Base-by-base conservation (phyloP, 495 filamentous ascomycete species). In the Penicillium flavigenum region DNA sequence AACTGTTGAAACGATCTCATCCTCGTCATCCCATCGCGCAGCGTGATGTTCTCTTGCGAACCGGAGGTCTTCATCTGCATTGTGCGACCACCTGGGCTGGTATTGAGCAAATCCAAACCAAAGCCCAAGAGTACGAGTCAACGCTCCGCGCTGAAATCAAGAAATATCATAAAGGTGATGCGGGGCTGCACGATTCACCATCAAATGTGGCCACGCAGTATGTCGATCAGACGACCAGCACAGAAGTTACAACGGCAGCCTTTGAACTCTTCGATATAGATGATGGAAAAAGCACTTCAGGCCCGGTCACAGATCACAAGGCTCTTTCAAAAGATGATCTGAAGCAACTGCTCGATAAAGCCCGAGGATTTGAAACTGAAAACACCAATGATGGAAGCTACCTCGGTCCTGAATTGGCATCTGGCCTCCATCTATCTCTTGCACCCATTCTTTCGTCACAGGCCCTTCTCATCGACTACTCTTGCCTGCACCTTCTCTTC, bases 51-150 rank as follows among this genome's bases (percentile, higher is more conserved):
- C 70, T 83, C 29, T 64, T 62, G 17, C 65, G 65, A n/a, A 66
- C 75, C 19, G 70, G 76, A 22, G 77, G 82, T 36, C 86, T 88
- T 2, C 70, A 62, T 19, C 71, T 96, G 12, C 75, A 86, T 27
- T 94, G 87, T 88, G 81, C 83, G 34, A 92, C 88, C 53, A 82
- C 84, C 3, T 96, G 92, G 91, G 70, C 80, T 46, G 83, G 87
- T 53, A 85, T 96, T 17, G 83, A 88, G 50, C 59, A 66, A 42
- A 75, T 90, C 38, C 83, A 88, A 55, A 65, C 61, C 9, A 84
- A 82, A 51, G 88, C 87, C 2, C 72, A 80, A 42, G 66, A 78
- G 24, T 92, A 92, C 63, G 86, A 90, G 67, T 62, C 64, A 7
- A 72, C 75, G 26, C 71, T 80, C 22, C 76, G 77, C 22, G 56